Conservation (phyloP, 2,329 filamentous ascomycete species). For the Catunica adiposa region DNA sequence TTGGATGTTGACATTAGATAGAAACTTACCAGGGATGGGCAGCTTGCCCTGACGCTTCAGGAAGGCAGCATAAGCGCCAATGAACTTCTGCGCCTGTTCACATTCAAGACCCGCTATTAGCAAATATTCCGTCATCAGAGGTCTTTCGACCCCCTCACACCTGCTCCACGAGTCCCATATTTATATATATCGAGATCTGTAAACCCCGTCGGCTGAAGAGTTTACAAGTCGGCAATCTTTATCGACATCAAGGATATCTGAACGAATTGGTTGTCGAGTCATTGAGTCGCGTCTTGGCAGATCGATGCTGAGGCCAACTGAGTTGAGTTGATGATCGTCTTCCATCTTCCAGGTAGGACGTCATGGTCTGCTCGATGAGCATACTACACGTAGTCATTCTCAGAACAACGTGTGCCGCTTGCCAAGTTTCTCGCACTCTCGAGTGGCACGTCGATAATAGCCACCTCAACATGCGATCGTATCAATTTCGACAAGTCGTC, state of each 20-base stretch:
- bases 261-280: neutral
- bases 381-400: neutral
- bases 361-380: neutral
- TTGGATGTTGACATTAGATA: slow-evolving; percentile 10
- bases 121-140: slow-evolving; percentile 58
- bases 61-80: slow-evolving; percentile 71
- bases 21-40: slow-evolving; percentile 62
- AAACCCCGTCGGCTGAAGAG: neutral
- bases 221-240: slow-evolving; percentile 17
- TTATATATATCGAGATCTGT: slow-evolving; percentile 13
- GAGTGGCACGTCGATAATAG: neutral
- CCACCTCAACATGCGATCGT: neutral
- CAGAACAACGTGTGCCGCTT: neutral
- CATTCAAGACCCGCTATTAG: slow-evolving; percentile 38
- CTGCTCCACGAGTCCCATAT: slow-evolving; percentile 35
- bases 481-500: neutral
- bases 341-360: too few species aligned
- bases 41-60: slow-evolving; percentile 91
- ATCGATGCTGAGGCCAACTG: neutral
- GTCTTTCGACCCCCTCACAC: slow-evolving; percentile 57
- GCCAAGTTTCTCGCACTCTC: neutral
- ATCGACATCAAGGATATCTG: slow-evolving; percentile 13
- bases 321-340: neutral
- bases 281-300: neutral
- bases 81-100: slow-evolving; percentile 70